Base-by-base conservation (phyloP, 2,329 filamentous ascomycete genomes). In the Trichocomaceae sp. region DNA sequence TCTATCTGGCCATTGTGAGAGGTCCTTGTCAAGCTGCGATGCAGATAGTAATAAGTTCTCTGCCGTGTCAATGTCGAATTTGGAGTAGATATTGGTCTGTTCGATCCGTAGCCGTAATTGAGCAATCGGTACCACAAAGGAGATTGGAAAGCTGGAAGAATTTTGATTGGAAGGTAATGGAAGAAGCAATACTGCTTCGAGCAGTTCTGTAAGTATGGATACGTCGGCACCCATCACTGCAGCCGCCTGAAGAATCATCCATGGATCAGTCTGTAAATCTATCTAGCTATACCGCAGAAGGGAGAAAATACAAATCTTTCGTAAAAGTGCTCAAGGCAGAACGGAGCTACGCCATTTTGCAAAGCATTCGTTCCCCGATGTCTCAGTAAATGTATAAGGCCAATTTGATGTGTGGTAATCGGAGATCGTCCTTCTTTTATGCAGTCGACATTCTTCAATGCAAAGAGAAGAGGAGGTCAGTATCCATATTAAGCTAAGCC, bases 301-400 rank as follows among this genome's bases (percentile, higher is more conserved):
- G 17, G 15, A n/a, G 39, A 33, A 17, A 44, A 29, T 41, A 47
- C 50, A 5, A 53, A 44, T 47, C 44, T 47, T 8, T 41, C 44
- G 23, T 47, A 47, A 35, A 47, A 47, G 20, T 53, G 50, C 33
- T 33, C 29, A 15, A 53, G 44, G 17, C 50, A 53, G 10, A 53
- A 42, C 31, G 37, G 31, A 29, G 50, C 47, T 3, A 53, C 37
- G 7, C n/a, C 22, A 20, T 20, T 53, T n/a, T 47, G 10, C n/a
- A 47, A 26, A 17, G 12, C 33, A 20, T 53, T 33, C 13, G 42
- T 42, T 22, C 50, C 50, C 19, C 50, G 44, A 20, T 47, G 42
- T 41, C 23, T 31, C 2, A 53, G 44, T n/a, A 53, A 20, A 20
- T 53, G 50, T 15, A 44, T 33, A 39, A 53, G 44, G 29, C 50